A percentile compares a stretch with the other conserved stretches of the same genome.
Conservation (phyloP, 2,329 filamentous ascomycete genomes). For the Aaosphaeria pasadenensis region DNA sequence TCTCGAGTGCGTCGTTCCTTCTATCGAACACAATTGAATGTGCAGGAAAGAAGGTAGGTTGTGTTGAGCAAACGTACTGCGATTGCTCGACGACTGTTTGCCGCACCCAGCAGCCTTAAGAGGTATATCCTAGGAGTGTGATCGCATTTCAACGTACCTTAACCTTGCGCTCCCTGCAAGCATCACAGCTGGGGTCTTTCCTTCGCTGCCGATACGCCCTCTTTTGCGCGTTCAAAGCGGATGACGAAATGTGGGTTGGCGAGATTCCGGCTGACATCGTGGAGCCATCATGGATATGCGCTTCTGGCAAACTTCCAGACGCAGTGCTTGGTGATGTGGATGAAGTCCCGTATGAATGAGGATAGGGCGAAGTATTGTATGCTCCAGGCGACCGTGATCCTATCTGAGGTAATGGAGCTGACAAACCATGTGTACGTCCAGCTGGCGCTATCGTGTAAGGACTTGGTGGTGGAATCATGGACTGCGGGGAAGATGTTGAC, state of each 20-base stretch:
- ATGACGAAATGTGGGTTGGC: conserved; percentile 41
- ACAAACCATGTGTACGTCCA: conserved; percentile 21
- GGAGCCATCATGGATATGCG: conserved; percentile 27
- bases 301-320: conserved; percentile 29
- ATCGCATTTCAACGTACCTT: conserved; percentile 46
- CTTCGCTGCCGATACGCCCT: conserved; percentile 89
- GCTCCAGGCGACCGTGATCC: conserved; percentile 30
- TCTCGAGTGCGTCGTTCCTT: too few species aligned
- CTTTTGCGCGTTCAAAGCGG: conserved; percentile 72
- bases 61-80: too few species aligned
- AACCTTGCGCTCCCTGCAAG: conserved; percentile 79
- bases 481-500: conserved; percentile 30
- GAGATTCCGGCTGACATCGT: conserved; percentile 39
- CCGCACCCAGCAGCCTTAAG: too few species aligned
- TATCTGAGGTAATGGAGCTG: conserved; percentile 23
- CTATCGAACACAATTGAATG: too few species aligned
- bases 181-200: conserved; percentile 97
- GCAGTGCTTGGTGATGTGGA: conserved; percentile 36
- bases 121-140: background rate
- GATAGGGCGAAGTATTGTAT: conserved; percentile 28
- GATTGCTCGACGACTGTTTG: too few species aligned
- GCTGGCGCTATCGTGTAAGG: conserved; percentile 25
- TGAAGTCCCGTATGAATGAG: conserved; percentile 17
- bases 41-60: too few species aligned
- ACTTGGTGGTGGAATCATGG: conserved; percentile 30